These are phyloP conservation scores for Rhizophora mangle DNA, from an alignment of 345 rosid genomes.

Conservation along the genomic window DNA sequence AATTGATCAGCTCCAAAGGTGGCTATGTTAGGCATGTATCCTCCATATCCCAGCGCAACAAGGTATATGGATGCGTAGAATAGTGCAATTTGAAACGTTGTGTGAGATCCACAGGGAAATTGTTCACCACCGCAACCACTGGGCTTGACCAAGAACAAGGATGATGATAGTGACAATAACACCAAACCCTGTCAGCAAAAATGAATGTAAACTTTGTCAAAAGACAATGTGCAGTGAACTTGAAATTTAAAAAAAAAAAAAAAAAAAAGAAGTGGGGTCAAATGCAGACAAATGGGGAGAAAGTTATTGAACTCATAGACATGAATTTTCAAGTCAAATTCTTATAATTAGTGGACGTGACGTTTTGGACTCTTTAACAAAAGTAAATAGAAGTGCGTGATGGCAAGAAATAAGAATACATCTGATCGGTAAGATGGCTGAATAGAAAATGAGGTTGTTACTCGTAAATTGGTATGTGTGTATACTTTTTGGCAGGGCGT, in stretches of 20 bases:
- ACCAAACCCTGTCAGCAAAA: constrained; percentile 19
- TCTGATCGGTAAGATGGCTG: neutral
- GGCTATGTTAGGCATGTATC: constrained; percentile 30
- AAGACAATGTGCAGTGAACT: no score
- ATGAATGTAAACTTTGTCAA: neutral
- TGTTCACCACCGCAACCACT: constrained; percentile 19
- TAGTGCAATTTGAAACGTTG: neutral
- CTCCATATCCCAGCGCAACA: constrained; percentile 30
- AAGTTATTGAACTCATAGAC: no score
- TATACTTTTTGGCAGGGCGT: neutral
- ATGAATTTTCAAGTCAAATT: no score
- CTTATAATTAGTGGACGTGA: no score
- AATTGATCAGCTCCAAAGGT: constrained; percentile 32
- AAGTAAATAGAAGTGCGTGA: no score
- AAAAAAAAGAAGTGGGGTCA: no score
- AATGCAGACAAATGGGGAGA: no score
- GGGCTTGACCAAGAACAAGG: constrained; percentile 18
- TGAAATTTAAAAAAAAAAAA: no score
- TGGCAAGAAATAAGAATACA: neutral
- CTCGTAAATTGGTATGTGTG: no score
- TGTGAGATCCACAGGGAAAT: constrained; percentile 17
- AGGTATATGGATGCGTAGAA: constrained; percentile 31
- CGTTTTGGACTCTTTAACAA: no score
- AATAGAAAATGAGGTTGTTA: no score
- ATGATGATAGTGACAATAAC: constrained; percentile 19